These are phyloP conservation scores for Phytophthora macrochlamydospora DNA, from an alignment of 352 stramenopile species.

Conservation along the genomic window DNA sequence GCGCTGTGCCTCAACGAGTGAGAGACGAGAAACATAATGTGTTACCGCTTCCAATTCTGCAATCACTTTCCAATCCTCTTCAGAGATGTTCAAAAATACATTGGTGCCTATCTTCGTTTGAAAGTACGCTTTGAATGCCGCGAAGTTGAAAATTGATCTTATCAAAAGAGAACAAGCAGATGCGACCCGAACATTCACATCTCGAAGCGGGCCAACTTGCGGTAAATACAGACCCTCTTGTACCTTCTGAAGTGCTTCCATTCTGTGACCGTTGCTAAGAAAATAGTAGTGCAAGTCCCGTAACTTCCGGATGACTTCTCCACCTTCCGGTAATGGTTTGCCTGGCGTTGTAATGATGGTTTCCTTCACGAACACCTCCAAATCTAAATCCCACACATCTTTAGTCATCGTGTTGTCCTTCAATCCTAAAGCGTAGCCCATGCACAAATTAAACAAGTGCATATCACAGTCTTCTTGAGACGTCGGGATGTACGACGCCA, in stretches of 20 bases:
- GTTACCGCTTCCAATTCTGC: neutral
- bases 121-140: neutral
- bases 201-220: neutral
- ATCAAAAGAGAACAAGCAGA: neutral
- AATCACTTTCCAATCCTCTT: neutral
- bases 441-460: neutral
- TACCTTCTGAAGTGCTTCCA: neutral
- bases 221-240: neutral
- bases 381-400: too few species aligned
- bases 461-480: neutral
- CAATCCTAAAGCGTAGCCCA: neutral
- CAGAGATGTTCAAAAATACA: neutral
- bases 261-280: neutral
- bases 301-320: neutral
- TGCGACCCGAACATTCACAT: neutral
- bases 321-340: neutral
- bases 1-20: neutral
- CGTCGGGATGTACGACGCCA: neutral
- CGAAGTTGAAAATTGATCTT: neutral
- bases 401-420: neutral
- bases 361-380: neutral
- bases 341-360: neutral
- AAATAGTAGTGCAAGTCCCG: neutral
- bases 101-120: too few species aligned
- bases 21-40: neutral